Evolutionary conservation across 495 filamentous ascomycete genomes (phyloP), one percentile per base, ranked within the genome.

Genomic region (Margaritispora aquatica): DNA sequence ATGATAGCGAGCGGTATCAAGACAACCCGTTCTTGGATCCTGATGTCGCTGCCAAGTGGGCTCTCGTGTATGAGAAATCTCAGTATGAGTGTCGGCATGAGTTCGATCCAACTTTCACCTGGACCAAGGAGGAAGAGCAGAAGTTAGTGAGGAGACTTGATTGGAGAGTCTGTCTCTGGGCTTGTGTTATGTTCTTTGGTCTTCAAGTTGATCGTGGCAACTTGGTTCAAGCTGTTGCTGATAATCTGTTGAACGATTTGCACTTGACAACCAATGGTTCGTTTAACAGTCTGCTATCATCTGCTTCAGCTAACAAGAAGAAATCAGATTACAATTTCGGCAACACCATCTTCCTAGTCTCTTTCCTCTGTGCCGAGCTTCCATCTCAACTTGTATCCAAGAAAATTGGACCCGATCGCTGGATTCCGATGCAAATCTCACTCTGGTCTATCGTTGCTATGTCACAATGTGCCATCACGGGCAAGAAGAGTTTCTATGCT

Each of bases 401-500:
- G 68, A 81, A 79, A 69, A 59, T 93, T n/a, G 91, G 91, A 0
- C 89, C 90, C 0, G 90, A 95, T 69, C 81, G 84, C 26, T 94
- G 89, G 88, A 92, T 95, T 54, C 89, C 90, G 0, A 73, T 85
- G 23, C 89, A 94, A 64, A 94, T 94, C 80, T 73, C 88, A 0
- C 75, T 80, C 3, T 95, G 90, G 88, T 88, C 84, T 64, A 63
- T 92, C 8, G 83, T 94, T 29, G 88, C 89, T 0, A 74, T 77
- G 27, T 80, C 75, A 41, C 89, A 93, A 69, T 81, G 87, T 20
- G 84, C 84, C 54, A 67, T 95, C 11, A 75, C 70, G 31, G 81
- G 83, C 0, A 76, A 77, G 21, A 66, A 68, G 0, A 80, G 84
- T 0, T 95, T 88, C 67, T 86, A 82, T 52, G 75, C 78, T 9